Percentiles rank a stretch among this genome's conserved stretches.
Evolutionary conservation across 1,284 basidiomycete genomes (phyloP).

Genomic region (Schizopora paradoxa): DNA sequence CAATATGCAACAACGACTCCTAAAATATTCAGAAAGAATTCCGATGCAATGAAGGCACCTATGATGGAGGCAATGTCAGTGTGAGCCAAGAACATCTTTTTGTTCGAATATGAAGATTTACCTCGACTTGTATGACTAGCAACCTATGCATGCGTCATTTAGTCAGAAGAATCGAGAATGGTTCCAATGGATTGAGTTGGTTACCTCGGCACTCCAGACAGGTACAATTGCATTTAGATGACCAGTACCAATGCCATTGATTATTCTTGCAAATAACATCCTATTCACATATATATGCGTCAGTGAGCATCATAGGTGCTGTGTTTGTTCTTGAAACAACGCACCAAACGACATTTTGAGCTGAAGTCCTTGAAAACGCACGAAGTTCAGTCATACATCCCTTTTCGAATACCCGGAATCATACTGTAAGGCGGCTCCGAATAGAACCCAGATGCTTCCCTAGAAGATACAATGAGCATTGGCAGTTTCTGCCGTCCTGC

Average conservation of each 20-base stretch:
- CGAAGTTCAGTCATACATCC: neutral
- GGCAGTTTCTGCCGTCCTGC: conserved; percentile 1
- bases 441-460: conserved; percentile 39
- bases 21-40: conserved; percentile 42
- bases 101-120: too few species aligned
- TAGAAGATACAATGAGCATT: conserved; percentile 15
- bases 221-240: conserved; percentile 48
- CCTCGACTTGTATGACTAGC: conserved; percentile 42
- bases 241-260: conserved; percentile 49
- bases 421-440: conserved; percentile 46
- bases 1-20: conserved; percentile 52
- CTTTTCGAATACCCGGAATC: neutral
- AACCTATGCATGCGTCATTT: too few species aligned
- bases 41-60: conserved; percentile 32
- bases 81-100: too few species aligned
- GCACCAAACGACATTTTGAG: conserved; percentile 44
- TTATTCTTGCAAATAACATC: conserved; percentile 47
- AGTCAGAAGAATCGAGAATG: too few species aligned
- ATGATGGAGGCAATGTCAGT: conserved; percentile 6
- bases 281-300: conserved; percentile 26
- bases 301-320: neutral
- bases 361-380: conserved; percentile 26
- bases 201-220: conserved; percentile 41
- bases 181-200: too few species aligned
- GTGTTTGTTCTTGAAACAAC: conserved; percentile 14